phyloP scores from a whole-genome alignment of 176 grass and related monocot genomes.

The Calamus simplicifolius region DNA sequence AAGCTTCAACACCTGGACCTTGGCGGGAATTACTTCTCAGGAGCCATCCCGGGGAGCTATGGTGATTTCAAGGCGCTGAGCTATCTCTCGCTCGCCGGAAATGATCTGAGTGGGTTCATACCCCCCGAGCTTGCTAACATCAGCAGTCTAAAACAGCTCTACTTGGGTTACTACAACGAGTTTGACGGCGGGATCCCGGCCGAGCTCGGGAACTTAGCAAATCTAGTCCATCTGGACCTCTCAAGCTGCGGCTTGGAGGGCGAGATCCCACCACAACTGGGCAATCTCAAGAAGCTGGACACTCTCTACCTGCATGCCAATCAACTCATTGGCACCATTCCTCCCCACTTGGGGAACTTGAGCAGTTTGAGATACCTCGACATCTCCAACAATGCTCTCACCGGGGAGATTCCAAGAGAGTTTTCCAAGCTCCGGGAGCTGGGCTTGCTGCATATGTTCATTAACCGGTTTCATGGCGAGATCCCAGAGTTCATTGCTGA shows the following conservation, averaged over 20 bases:
- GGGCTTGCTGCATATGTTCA: constrained; percentile 61
- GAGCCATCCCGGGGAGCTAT: constrained; percentile 33
- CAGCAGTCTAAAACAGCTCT: constrained; percentile 36
- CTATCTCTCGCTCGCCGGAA: constrained; percentile 61
- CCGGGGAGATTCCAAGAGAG: constrained; percentile 50
- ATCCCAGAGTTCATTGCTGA: constrained; percentile 41
- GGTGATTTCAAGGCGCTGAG: constrained; percentile 28
- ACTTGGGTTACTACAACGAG: constrained; percentile 72
- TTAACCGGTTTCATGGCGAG: constrained; percentile 60
- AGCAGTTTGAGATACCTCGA: constrained; percentile 48
- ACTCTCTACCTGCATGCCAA: constrained; percentile 75
- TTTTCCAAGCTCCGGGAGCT: constrained; percentile 27
- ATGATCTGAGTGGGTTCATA: constrained; percentile 41
- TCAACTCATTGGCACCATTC: constrained; percentile 52
- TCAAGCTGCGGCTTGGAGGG: constrained; percentile 61
- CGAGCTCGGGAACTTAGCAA: constrained; percentile 29
- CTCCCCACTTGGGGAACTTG: constrained; percentile 43
- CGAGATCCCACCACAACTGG: constrained; percentile 33
- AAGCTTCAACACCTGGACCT: constrained; percentile 52
- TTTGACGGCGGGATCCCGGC: constrained; percentile 45
- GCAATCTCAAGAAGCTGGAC: constrained; percentile 39
- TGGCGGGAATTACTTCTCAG: constrained; percentile 72
- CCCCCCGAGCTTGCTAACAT: constrained; percentile 42
- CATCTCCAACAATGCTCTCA: constrained; percentile 76
- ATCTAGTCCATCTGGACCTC: constrained; percentile 57